Evolutionary conservation across 1,284 basidiomycete genomes (phyloP).

Genomic region (Cryptococcus wingfieldii): DNA sequence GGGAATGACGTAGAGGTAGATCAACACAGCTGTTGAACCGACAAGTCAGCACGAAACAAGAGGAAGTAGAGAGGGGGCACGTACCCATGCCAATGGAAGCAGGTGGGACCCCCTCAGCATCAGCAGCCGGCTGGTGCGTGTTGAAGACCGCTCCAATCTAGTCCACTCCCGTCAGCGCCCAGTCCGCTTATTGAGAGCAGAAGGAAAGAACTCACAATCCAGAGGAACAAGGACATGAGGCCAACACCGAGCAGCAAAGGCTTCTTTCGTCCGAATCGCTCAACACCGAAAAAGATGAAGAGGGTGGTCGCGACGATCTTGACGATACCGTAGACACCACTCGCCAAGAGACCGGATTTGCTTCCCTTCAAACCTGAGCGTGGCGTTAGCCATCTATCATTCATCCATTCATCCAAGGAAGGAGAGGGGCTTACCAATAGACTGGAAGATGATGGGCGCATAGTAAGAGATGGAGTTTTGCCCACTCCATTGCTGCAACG

Average conservation of each 20-base stretch:
- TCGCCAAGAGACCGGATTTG: conserved; percentile 62
- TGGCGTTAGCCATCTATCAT: background rate
- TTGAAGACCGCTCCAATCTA: conserved; percentile 63
- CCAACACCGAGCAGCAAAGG: conserved; percentile 52
- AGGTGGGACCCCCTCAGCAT: conserved; percentile 14
- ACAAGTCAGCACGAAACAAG: background rate
- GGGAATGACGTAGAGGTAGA: conserved; percentile 49
- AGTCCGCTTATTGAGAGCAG: background rate
- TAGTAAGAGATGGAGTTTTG: conserved; percentile 68
- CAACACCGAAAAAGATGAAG: conserved; percentile 61
- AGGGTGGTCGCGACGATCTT: conserved; percentile 66
- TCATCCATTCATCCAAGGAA: background rate
- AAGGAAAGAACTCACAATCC: conserved; percentile 52
- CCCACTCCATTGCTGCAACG: conserved; percentile 64
- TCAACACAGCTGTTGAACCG: conserved; percentile 15
- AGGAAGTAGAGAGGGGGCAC: background rate
- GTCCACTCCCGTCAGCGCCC: background rate
- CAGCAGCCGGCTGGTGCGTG: conserved; percentile 56
- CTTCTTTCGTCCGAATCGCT: conserved; percentile 50
- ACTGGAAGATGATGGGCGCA: conserved; percentile 58
- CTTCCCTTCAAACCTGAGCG: conserved; percentile 50
- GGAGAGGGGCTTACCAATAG: conserved; percentile 45
- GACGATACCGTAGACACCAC: conserved; percentile 75
- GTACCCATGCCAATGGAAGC: conserved; percentile 45
- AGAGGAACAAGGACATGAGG: conserved; percentile 61